These are phyloP conservation scores for Fabrea salina DNA, from an alignment of 169 alveolate genomes.

Conservation along the genomic window DNA sequence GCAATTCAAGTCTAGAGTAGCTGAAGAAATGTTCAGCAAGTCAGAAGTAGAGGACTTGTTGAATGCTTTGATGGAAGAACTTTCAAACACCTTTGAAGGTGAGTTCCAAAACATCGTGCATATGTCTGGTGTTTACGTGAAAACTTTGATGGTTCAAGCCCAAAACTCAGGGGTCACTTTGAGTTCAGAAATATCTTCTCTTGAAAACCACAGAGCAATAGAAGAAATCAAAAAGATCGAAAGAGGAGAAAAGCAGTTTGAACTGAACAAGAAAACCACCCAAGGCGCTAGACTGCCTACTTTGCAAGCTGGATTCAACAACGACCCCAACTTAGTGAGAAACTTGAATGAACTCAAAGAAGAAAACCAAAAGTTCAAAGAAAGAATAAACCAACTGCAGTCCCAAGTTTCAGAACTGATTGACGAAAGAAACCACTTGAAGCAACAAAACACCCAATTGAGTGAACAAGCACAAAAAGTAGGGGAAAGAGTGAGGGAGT, in stretches of 20 bases:
- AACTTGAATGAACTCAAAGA: constrained; percentile 3
- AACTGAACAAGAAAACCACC: not conserved
- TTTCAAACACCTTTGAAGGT: not conserved
- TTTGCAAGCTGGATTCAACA: not conserved
- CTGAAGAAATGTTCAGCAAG: not conserved
- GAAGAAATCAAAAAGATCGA: constrained; percentile 26
- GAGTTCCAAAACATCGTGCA: constrained; percentile 17
- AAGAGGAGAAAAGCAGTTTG: not conserved
- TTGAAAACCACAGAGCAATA: constrained; percentile 15
- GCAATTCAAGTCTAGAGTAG: not conserved
- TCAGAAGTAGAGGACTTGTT: constrained; percentile 5
- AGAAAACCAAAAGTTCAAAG: not conserved
- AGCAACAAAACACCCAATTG: not conserved
- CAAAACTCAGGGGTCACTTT: not conserved
- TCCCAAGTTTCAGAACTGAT: not conserved
- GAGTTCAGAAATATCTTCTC: not conserved
- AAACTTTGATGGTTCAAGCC: constrained; percentile 20
- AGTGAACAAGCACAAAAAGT: not conserved
- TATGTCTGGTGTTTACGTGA: constrained; percentile 29
- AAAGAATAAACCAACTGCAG: not conserved
- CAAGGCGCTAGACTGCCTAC: constrained; percentile 30
- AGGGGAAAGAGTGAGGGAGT: not conserved
- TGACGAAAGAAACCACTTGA: not conserved
- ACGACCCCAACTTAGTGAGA: not conserved
- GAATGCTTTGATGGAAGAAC: not conserved